phyloP scores from a whole-genome alignment of 768 basidiomycete species.

The Amyloporia xantha region DNA sequence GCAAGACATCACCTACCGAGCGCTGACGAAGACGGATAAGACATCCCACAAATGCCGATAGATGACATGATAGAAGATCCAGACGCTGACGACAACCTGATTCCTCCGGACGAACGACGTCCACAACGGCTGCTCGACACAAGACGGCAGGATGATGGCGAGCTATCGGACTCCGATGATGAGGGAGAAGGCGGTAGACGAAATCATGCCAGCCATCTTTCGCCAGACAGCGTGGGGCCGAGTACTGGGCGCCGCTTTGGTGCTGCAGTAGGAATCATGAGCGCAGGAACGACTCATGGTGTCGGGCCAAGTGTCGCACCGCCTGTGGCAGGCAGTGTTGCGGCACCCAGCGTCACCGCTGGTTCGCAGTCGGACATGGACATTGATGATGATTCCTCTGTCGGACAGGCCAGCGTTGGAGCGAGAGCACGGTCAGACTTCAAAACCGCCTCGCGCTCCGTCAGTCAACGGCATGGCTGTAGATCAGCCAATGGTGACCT shows the following conservation, averaged over 20 bases:
- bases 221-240: slow-evolving; percentile 39
- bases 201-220: slow-evolving; percentile 55
- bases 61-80: slow-evolving; percentile 80
- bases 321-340: slow-evolving; percentile 20
- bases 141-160: slow-evolving; percentile 76
- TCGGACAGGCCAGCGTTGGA: slow-evolving; percentile 7
- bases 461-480: slow-evolving; percentile 6
- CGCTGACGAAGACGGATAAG: too few relatives aligned
- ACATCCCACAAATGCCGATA: slow-evolving; percentile 77
- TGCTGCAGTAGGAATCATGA: slow-evolving; percentile 66
- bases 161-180: slow-evolving; percentile 96
- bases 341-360: background rate
- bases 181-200: slow-evolving; percentile 87
- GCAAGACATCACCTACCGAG: too few relatives aligned
- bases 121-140: slow-evolving; percentile 75
- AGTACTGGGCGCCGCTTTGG: slow-evolving; percentile 42
- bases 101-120: slow-evolving; percentile 69
- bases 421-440: background rate
- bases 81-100: slow-evolving; percentile 77
- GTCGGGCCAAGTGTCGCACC: slow-evolving; percentile 69
- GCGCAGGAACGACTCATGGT: slow-evolving; percentile 59
- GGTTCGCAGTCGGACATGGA: slow-evolving; percentile 26
- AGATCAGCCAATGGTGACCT: background rate
- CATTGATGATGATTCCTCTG: slow-evolving; percentile 23
- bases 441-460: background rate